Base-by-base conservation (phyloP, 805 yeast genomes). In the Ogataea nitratoaversa region DNA sequence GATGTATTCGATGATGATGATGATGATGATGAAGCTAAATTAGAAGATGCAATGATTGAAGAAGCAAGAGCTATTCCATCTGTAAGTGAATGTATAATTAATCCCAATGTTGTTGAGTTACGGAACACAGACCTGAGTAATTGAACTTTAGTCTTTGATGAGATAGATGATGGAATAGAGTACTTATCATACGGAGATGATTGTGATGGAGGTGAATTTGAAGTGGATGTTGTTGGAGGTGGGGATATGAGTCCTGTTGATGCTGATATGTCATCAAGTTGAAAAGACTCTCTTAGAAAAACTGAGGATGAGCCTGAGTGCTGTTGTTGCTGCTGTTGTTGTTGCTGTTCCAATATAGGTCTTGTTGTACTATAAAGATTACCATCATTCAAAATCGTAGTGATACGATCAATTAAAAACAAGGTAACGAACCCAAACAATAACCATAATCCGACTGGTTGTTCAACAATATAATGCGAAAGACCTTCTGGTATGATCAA, bases 51-150 rank as follows among this genome's bases (percentile, higher is more conserved):
- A 13, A 54, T 32, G 2, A 60, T 67, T 1, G 83, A 70, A 0
- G 88, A 74, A 0, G 89, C 88, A 27, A 84, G 63, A 0, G 88
- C 82, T 6, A 84, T 65, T 1, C 95, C 95, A 51, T 84, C 95
- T 2, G 85, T 77, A 2, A 78, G 51, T 1, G 86, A 76, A 53
- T 84, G 95, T 13, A 84, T 65, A 1, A 82, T 54, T 12, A 84
- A 65, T 0, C 89, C 88, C 4, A 82, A 49, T 0, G 85, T 75
- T 2, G 78, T 65, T 1, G 85, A 62, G 13, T 76, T 62, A 14
- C 55, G 50, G 16, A 70, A 37, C 1, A 74, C 62, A 3, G 70
- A 55, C 24, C 39, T 27, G 19, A 59, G 30, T 47, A 52, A 42
- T 41, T 50, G 22, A 16, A 17, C 22, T 24, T 22, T 30, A 2